phyloP scores from a whole-genome alignment of 225 moss, liverwort and hornwort genomes.

The Thuidium tamariscinum region DNA sequence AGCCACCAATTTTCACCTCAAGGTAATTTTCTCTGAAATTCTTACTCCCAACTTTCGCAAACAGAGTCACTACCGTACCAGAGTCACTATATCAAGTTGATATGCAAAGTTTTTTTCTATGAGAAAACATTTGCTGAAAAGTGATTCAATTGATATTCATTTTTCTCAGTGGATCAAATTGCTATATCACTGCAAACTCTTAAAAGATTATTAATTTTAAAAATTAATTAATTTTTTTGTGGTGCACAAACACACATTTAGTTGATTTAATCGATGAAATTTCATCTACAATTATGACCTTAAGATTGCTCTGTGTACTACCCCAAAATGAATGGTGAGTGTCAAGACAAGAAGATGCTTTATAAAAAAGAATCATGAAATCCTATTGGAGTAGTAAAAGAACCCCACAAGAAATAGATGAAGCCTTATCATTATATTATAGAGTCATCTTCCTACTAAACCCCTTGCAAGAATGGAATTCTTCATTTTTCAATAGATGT shows the following conservation, averaged over 20 bases:
- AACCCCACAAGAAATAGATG: background rate
- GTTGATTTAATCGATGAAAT: background rate
- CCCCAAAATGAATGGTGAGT: background rate
- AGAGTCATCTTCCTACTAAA: background rate
- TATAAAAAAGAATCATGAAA: background rate
- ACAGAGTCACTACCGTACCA: background rate
- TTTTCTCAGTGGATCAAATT: background rate
- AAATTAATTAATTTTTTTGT: background rate
- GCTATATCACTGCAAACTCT: too few relatives aligned
- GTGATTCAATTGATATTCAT: background rate
- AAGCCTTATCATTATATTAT: background rate
- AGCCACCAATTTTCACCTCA: slow-evolving; percentile 18
- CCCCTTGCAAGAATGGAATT: background rate
- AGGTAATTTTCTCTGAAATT: background rate
- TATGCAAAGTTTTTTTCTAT: background rate
- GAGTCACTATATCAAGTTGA: background rate
- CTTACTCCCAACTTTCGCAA: background rate
- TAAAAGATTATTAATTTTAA: background rate
- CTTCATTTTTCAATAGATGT: background rate
- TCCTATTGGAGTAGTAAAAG: background rate
- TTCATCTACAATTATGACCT: background rate
- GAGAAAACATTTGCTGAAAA: background rate
- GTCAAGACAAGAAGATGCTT: background rate
- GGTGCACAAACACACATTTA: too few relatives aligned
- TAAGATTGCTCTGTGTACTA: background rate